Percentiles rank a stretch among this genome's conserved stretches.
These are phyloP conservation scores for Hordeum vulgare DNA, from an alignment of 176 grass and related monocot genomes.

Conservation along the genomic window MorexV3_pseudomolecules_assembly NC_058520.1:56231310-56231809, in stretches of 20 bases:
- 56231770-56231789: too few species aligned
- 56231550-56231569: slow-evolving; percentile 75
- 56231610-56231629: slow-evolving; percentile 16
- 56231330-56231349: too few species aligned
- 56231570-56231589: slow-evolving; percentile 50
- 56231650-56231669: slow-evolving; percentile 26
- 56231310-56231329: too few species aligned
- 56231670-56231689: slow-evolving; percentile 39
- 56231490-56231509: slow-evolving; percentile 13
- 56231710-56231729: background rate
- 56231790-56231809: too few species aligned
- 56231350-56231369: too few species aligned
- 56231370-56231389: background rate
- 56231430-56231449: background rate
- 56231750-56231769: too few species aligned
- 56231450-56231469: background rate
- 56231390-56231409: background rate
- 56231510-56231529: slow-evolving; percentile 34
- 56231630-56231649: slow-evolving; percentile 7
- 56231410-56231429: background rate
- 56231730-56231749: background rate
- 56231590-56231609: background rate
- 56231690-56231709: background rate
- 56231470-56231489: slow-evolving; percentile 21
- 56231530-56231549: slow-evolving; percentile 47